Base-by-base conservation (phyloP, 345 rosid genomes). In the Rhodamnia argentea region DNA sequence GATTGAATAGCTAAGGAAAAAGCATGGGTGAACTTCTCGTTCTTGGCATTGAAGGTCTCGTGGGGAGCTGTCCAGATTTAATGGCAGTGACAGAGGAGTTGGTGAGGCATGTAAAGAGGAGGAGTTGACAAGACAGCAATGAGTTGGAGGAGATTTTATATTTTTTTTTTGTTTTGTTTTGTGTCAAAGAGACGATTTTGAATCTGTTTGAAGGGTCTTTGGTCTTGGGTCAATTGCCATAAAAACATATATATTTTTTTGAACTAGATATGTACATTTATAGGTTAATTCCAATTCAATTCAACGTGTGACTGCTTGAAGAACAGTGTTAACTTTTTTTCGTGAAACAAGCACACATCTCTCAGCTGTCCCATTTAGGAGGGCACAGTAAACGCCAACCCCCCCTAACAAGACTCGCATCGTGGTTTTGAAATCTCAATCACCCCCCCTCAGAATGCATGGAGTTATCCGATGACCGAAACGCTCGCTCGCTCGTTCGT, bases 41-140 rank as follows among this genome's bases (percentile, higher is more conserved):
- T 42, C 52, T 23, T 5, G 52, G 86, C 70, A 10, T 44, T 32
- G 83, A 78, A 44, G 51, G 44, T 14, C 40, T 51, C 14, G 7
- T 54, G 58, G 37, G 56, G 87, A 53, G 74, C 57, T 56, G 83
- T 55, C 55, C 27, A 60, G 51, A 22, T 26, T 56, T 78, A 85
- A 76, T 85, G 83, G 50, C 26, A 12, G 29, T 10, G 83, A 78
- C 86, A 85, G 83, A 54, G 86, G 87, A 78, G 87, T 85, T 85
- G 87, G 87, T 85, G 87, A 44, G 13, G 70, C 70, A 42, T 5
- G 81, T 70, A 70, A 70, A 70, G 26, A 70, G 20, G 26, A 37
- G 81, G 81, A 70, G 47, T 37, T 70, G 37, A 70, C 10, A 32
- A 20, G 47, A 37, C 47, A 18, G 24, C 40, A 37, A 37, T 70